phyloP scores from a whole-genome alignment of 108 stramenopile species.

The Fragilaria radians region DNA sequence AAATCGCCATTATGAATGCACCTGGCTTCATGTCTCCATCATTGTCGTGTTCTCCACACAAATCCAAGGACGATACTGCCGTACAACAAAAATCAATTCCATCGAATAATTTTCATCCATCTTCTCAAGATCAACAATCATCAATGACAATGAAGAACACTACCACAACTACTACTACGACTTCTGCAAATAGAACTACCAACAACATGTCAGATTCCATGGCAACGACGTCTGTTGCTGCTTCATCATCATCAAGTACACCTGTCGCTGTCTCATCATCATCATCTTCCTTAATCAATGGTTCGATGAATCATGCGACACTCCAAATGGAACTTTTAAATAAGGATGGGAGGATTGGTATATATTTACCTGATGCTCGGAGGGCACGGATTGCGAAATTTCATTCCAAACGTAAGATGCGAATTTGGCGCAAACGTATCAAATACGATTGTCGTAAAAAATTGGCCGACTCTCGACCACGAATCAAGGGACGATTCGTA shows the following conservation, averaged over 20 bases:
- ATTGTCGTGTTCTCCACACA: neutral
- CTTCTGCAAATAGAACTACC: slow-evolving; percentile 8
- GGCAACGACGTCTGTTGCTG: slow-evolving; percentile 47
- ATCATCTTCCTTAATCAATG: slow-evolving; percentile 12
- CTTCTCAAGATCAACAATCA: neutral
- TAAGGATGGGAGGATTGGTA: slow-evolving; percentile 88
- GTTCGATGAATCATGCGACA: slow-evolving; percentile 34
- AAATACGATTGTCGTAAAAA: slow-evolving; percentile 99
- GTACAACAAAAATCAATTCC: neutral
- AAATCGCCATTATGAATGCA: slow-evolving; percentile 9
- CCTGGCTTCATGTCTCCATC: slow-evolving; percentile 3
- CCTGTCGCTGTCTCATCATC: slow-evolving; percentile 3
- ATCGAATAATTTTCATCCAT: neutral
- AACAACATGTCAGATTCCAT: slow-evolving; percentile 36
- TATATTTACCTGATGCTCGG: slow-evolving; percentile 92
- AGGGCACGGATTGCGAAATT: slow-evolving; percentile 90
- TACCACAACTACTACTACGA: neutral
- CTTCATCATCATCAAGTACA: slow-evolving; percentile 11
- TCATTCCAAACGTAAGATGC: slow-evolving; percentile 89
- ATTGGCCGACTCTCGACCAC: slow-evolving; percentile 93
- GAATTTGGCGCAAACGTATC: slow-evolving; percentile 98
- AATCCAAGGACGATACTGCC: neutral
- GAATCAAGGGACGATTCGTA: slow-evolving; percentile 99
- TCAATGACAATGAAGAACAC: neutral
- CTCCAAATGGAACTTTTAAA: slow-evolving; percentile 82